These are phyloP conservation scores for Coemansia sp. DNA, from an alignment of 192 early-diverging fungal genomes.

Conservation along the genomic window DNA sequence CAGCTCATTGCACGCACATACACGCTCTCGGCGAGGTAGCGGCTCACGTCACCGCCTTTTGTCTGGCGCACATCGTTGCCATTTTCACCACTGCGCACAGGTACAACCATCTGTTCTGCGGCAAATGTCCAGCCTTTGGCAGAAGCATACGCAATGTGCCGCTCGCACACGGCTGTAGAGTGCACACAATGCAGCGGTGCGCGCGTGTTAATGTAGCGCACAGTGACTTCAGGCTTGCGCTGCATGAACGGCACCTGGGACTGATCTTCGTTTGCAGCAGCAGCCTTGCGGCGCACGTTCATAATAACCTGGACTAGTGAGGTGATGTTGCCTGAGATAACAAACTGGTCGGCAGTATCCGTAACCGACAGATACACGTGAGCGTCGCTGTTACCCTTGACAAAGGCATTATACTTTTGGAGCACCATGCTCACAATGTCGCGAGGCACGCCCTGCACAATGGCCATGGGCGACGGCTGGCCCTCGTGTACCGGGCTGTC, in stretches of 20 bases:
- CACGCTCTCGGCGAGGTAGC: conserved; percentile 17
- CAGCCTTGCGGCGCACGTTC: conserved; percentile 80
- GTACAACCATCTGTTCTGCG: conserved; percentile 58
- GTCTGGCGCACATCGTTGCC: conserved; percentile 17
- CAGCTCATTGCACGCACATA: conserved; percentile 26
- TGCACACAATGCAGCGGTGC: conserved; percentile 80
- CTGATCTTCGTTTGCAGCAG: conserved; percentile 73
- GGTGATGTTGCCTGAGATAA: conserved; percentile 76
- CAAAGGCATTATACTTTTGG: conserved; percentile 70
- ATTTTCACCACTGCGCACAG: conserved; percentile 72
- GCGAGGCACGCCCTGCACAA: conserved; percentile 68
- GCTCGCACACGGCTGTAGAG: conserved; percentile 57
- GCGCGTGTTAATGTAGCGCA: conserved; percentile 60
- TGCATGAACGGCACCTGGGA: conserved; percentile 75
- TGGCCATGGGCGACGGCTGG: conserved; percentile 76
- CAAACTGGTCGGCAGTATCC: conserved; percentile 72
- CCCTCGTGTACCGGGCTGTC: conserved; percentile 79
- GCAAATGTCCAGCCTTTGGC: conserved; percentile 62
- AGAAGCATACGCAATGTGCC: conserved; percentile 64
- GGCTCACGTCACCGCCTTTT: conserved; percentile 1
- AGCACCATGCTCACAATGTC: conserved; percentile 69
- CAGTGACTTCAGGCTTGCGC: conserved; percentile 78
- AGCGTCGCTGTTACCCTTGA: conserved; percentile 53
- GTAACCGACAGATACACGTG: conserved; percentile 69
- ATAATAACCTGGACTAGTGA: conserved; percentile 82